Evolutionary conservation across 139 green algal species (phyloP), one percentile per base, ranked within the genome.

Genomic region (Chloropicon primus): DNA sequence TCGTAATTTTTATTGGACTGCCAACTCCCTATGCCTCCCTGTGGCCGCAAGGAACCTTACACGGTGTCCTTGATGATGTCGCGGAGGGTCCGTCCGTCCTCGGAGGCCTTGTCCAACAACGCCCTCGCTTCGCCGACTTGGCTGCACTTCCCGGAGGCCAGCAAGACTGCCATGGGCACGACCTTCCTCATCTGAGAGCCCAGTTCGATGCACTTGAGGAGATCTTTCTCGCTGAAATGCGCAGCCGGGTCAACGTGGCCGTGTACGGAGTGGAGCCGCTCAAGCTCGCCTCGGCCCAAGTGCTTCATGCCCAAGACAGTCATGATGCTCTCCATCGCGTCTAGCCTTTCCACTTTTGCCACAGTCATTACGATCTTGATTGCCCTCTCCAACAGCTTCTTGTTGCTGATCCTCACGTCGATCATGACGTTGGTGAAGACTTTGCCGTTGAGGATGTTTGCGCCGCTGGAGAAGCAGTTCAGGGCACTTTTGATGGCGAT

Each of bases 331-430:
- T 74, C 71, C 71, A 28, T 3, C 5, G 71, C 71, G 23, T 10
- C 71, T 5, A 26, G 3, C 71, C 71, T 26, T 3, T 27, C 71
- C 5, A 74, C 71, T 27, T 27, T 21, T 21, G 23, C 71, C 23
- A 74, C 23, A 10, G 17, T 27, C 71, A 27, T 27, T 21, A 85
- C 81, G 72, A 85, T 82, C n/a, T 29, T 54, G 21, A 77, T 54
- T n/a, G 81, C 81, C 22, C 81, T 26, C 22, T 85, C 74, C 22
- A 80, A 77, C n/a, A 85, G 77, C 74, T 85, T 85, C 25, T 79
- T 24, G 53, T 85, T 85, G 71, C 54, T 80, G 25, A 85, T 22
- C 53, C 78, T 54, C 24, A 85, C 53, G 76, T 85, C 81, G 22
- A 85, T 29, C 81, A 85, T 85, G 21, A 27, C 72, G 1, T 53